phyloP scores from a whole-genome alignment of 192 early-diverging fungal species.

The Backusella mclennaniae region DNA sequence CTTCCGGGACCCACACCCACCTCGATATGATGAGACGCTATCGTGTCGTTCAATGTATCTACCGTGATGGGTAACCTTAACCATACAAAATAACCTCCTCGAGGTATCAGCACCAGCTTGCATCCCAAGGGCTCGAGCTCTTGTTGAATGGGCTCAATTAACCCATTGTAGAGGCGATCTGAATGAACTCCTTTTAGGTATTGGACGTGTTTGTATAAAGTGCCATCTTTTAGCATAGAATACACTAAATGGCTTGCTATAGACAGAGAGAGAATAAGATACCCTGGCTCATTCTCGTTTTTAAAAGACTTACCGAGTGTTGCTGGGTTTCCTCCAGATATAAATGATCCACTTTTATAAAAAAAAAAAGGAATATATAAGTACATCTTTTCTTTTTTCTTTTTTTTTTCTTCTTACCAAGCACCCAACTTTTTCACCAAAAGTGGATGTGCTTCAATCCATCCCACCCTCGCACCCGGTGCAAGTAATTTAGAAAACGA shows the following conservation, averaged over 20 bases:
- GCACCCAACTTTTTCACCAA: slow-evolving; percentile 17
- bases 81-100: slow-evolving; percentile 40
- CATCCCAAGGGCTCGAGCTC: slow-evolving; percentile 30
- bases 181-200: neutral
- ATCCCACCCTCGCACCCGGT: slow-evolving; percentile 29
- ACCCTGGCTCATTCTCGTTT: too few species aligned
- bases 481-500: slow-evolving; percentile 35
- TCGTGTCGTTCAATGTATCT: neutral
- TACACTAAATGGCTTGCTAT: slow-evolving; percentile 14
- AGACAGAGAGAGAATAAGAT: neutral
- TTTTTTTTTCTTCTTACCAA: slow-evolving; percentile 1
- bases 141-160: slow-evolving; percentile 15
- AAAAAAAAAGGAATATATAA: neutral
- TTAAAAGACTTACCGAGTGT: slow-evolving; percentile 15
- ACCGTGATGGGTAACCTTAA: slow-evolving; percentile 17
- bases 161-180: slow-evolving; percentile 12
- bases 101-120: neutral
- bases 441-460: slow-evolving; percentile 19
- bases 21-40: neutral
- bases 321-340: slow-evolving; percentile 33
- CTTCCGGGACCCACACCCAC: neutral
- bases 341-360: slow-evolving; percentile 28
- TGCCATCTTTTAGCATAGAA: slow-evolving; percentile 1
- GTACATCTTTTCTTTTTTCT: neutral
- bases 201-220: slow-evolving; percentile 12